Evolutionary conservation across 345 rosid species (phyloP), one percentile per base, ranked within the genome.

Genomic region (Passiflora organensis): DNA sequence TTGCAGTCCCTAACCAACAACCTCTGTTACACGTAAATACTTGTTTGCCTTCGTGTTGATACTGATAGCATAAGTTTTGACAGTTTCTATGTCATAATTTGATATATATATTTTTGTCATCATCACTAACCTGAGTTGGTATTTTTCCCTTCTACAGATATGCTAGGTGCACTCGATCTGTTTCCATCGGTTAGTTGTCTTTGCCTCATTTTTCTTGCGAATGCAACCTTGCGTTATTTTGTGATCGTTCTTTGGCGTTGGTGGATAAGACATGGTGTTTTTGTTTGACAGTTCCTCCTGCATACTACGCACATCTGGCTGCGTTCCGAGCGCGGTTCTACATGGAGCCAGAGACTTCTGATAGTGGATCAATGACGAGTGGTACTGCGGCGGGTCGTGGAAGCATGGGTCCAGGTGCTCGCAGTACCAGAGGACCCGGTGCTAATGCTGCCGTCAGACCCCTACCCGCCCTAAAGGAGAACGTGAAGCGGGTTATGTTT

Each of bases 321-420:
- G 99, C 99, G 32, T 93, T 93, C 56, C 78, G 96, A 62, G 99
- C 99, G 43, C 86, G 99, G 16, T 93, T 93, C 79, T 93, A 93
- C 60, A 84, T 89, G 99, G 99, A 93, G 53, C 97, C 99, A 1
- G 99, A 89, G 80, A 81, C 97, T 2, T 89, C 97, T 6, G 99
- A 93, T 73, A 89, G 95, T 38, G 99, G 96, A 8, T 93, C 99
- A 0, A 83, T 88, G 82, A 80, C 86, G 0, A 88, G 98, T 53
- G 96, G 96, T 6, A 63, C 75, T 43, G 74, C 67, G 41, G 34
- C 34, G 0, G 86, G 88, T 43, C 84, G 86, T 53, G 45, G 53
- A 56, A 81, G 81, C 39, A 80, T 73, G 55, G 83, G 68, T 55
- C 79, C 64, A n/a, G 76, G 58, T 43, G 62, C 38, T 2, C 64